phyloP scores from a whole-genome alignment of 2,329 filamentous ascomycete species.

The Aspergillus melleus region DNA sequence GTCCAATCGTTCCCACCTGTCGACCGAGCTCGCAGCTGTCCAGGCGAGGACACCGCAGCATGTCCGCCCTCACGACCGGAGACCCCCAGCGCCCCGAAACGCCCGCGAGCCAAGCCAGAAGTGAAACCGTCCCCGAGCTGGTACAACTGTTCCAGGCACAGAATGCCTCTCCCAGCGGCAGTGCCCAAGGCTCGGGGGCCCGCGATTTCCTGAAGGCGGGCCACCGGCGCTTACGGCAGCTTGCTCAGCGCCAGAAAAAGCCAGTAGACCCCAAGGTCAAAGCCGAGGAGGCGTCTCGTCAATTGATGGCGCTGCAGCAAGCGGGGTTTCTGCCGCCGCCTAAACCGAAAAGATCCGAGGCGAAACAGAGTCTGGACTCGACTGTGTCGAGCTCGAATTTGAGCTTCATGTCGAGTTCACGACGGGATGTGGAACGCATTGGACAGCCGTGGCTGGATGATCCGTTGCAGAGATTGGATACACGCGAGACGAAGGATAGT shows the following conservation, averaged over 20 bases:
- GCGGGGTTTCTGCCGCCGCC: slow-evolving; percentile 29
- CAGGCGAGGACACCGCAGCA: slow-evolving; percentile 24
- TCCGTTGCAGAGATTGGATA: slow-evolving; percentile 21
- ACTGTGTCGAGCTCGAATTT: slow-evolving; percentile 16
- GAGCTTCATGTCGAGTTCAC: slow-evolving; percentile 31
- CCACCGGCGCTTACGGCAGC: slow-evolving; percentile 37
- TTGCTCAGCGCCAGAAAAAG: slow-evolving; percentile 34
- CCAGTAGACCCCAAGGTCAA: slow-evolving; percentile 24
- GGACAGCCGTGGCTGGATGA: slow-evolving; percentile 39
- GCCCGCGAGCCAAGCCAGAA: slow-evolving; percentile 22
- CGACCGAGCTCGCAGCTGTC: slow-evolving; percentile 28
- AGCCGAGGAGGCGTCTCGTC: slow-evolving; percentile 26
- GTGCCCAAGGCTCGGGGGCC: slow-evolving; percentile 27
- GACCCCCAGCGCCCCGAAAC: slow-evolving; percentile 12
- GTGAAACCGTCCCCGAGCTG: slow-evolving; percentile 36
- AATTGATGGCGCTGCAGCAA: slow-evolving; percentile 31
- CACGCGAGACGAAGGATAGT: slow-evolving; percentile 17
- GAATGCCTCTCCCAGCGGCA: slow-evolving; percentile 18
- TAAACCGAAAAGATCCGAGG: slow-evolving; percentile 17
- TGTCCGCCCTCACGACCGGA: slow-evolving; percentile 23
- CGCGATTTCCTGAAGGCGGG: slow-evolving; percentile 30
- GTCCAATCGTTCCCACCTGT: slow-evolving; percentile 36
- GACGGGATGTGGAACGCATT: slow-evolving; percentile 37
- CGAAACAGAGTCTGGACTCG: slow-evolving; percentile 26
- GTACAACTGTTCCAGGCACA: slow-evolving; percentile 38